Evolutionary conservation across 768 basidiomycete species (phyloP).

Genomic region (Tephrocybe sp.): DNA sequence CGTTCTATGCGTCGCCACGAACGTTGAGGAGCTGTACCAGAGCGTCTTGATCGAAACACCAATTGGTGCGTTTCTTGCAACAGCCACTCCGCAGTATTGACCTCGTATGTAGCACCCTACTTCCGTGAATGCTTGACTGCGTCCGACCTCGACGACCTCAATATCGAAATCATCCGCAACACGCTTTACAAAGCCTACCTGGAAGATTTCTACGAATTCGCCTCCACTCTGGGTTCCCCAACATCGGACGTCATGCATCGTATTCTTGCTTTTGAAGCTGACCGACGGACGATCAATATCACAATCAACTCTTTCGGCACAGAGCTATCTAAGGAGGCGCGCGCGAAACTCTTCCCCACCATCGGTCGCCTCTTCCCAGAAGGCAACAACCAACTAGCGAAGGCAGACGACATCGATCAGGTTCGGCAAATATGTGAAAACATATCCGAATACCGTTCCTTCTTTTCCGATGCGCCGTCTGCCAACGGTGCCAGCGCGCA

Average conservation of each 20-base stretch:
- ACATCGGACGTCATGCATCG: conserved; percentile 90
- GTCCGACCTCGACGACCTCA: conserved; percentile 94
- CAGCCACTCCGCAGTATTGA: conserved; percentile 1
- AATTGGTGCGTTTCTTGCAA: conserved; percentile 60
- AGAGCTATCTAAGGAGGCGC: conserved; percentile 90
- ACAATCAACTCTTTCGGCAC: conserved; percentile 99
- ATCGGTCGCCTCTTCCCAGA: conserved; percentile 93
- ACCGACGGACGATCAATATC: conserved; percentile 95
- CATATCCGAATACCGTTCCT: conserved; percentile 84
- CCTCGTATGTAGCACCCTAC: conserved; percentile 67
- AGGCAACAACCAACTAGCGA: conserved; percentile 91
- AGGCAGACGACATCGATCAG: conserved; percentile 93
- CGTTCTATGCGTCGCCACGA: conserved; percentile 97
- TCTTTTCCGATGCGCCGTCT: conserved; percentile 61
- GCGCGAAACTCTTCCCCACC: conserved; percentile 90
- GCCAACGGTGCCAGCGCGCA: conserved; percentile 27
- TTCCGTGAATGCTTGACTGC: conserved; percentile 96
- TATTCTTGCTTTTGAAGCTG: conserved; percentile 94
- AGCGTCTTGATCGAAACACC: conserved; percentile 97
- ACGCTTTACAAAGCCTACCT: conserved; percentile 99
- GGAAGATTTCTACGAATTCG: conserved; percentile 92
- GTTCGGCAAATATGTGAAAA: conserved; percentile 85
- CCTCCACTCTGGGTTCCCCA: conserved; percentile 73
- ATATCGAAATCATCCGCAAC: conserved; percentile 99
- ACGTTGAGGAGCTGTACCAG: conserved; percentile 96